Evolutionary conservation across 352 stramenopile genomes (phyloP).

Genomic region (Pythium rhizo-oryzae): DNA sequence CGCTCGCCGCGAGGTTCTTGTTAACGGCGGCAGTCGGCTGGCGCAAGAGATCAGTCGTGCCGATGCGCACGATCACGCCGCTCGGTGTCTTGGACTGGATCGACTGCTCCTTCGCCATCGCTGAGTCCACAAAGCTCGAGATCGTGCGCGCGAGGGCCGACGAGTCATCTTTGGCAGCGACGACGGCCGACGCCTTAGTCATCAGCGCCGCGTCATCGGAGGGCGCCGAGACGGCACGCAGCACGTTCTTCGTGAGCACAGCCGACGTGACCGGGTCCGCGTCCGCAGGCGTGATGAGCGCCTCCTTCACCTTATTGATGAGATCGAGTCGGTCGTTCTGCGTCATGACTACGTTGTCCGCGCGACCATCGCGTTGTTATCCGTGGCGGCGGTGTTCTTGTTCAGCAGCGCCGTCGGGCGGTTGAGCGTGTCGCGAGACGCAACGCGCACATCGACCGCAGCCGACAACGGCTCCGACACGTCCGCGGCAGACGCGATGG

Average conservation of each 20-base stretch:
- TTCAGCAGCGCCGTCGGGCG: conserved; percentile 35
- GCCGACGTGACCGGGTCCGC: conserved; percentile 7
- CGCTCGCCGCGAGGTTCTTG: conserved; percentile 33
- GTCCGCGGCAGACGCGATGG: not conserved
- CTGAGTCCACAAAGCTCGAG: conserved; percentile 29
- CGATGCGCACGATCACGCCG: conserved; percentile 14
- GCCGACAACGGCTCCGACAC: not conserved
- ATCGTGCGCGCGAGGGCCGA: conserved; percentile 22
- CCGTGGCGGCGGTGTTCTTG: conserved; percentile 37
- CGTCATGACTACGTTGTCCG: conserved; percentile 30
- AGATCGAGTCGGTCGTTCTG: conserved; percentile 33
- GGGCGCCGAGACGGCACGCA: conserved; percentile 27
- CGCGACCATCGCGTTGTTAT: conserved; percentile 36
- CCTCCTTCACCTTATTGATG: conserved; percentile 23
- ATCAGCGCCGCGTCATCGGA: conserved; percentile 32
- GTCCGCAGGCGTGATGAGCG: conserved; percentile 3
- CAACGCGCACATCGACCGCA: conserved; percentile 14
- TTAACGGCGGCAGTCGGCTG: conserved; percentile 30
- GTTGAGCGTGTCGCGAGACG: conserved; percentile 26
- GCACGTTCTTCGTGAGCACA: conserved; percentile 23
- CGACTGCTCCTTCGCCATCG: conserved; percentile 22
- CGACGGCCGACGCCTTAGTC: conserved; percentile 40
- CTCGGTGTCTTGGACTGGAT: conserved; percentile 18
- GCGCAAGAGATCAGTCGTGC: conserved; percentile 33
- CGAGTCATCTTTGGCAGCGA: conserved; percentile 32